Percentiles rank a stretch among this genome's conserved stretches.
These are phyloP conservation scores for Hibiscus mutabilis DNA, from an alignment of 345 rosid species.

Conservation along the genomic window DNA sequence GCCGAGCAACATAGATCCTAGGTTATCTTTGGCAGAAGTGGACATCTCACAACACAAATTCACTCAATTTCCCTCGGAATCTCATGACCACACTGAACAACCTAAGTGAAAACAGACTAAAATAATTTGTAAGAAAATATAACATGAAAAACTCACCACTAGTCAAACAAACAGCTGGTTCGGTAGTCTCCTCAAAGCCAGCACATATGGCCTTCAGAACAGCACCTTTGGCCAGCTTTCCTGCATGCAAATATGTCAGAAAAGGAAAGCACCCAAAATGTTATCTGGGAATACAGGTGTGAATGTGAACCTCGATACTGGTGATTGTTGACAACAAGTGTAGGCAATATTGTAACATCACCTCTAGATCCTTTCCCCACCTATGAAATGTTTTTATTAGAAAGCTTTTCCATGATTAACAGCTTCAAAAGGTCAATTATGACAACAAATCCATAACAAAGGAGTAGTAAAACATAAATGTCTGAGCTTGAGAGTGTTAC, in stretches of 20 bases:
- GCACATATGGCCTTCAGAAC: slow-evolving; percentile 88
- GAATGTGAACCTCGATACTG: slow-evolving; percentile 79
- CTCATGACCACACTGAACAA: not conserved
- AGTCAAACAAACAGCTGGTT: slow-evolving; percentile 85
- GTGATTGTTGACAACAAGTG: slow-evolving; percentile 89
- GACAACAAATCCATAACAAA: not conserved
- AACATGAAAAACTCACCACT: slow-evolving; percentile 43
- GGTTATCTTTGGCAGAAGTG: not conserved
- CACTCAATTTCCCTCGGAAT: not conserved
- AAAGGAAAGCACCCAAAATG: not conserved
- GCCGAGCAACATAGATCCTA: not conserved
- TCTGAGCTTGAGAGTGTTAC: slow-evolving; percentile 24
- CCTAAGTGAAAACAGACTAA: not conserved
- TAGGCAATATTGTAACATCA: slow-evolving; percentile 97
- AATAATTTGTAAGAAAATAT: not conserved
- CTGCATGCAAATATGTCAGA: slow-evolving; percentile 35
- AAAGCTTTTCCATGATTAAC: slow-evolving; percentile 1
- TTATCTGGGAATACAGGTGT: slow-evolving; percentile 1
- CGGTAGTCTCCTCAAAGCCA: slow-evolving; percentile 98
- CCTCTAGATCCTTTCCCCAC: slow-evolving; percentile 98
- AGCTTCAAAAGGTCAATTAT: not conserved
- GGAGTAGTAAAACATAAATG: not conserved
- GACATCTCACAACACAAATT: slow-evolving; percentile 3
- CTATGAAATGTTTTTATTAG: slow-evolving; percentile 34
- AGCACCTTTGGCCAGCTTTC: slow-evolving; percentile 88